Conservation (phyloP, 495 filamentous ascomycete species). For the Neurospora pannonica region DNA sequence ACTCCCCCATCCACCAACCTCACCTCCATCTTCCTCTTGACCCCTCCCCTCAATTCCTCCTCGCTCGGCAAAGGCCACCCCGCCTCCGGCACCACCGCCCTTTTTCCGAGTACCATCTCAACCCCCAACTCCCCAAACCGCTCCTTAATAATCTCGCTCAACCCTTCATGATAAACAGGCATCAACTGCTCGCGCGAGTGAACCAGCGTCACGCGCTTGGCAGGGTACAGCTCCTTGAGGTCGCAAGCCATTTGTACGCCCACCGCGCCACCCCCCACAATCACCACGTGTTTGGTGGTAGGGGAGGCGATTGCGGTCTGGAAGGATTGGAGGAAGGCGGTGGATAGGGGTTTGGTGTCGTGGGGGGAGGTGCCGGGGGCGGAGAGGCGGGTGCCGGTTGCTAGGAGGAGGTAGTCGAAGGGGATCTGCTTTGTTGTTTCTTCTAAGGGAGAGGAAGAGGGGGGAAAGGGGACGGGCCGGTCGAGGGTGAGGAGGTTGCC, state of each 20-base stretch:
- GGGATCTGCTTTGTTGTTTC: slow-evolving; percentile 18
- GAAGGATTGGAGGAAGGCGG: slow-evolving; percentile 30
- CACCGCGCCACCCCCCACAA: slow-evolving; percentile 53
- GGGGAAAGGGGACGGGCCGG: slow-evolving; percentile 9
- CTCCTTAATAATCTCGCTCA: slow-evolving; percentile 38
- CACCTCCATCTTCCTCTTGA: slow-evolving; percentile 1
- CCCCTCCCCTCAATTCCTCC: neutral
- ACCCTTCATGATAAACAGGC: slow-evolving; percentile 37
- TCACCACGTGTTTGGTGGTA: slow-evolving; percentile 27
- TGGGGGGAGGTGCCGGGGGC: slow-evolving; percentile 37
- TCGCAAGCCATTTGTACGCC: slow-evolving; percentile 53
- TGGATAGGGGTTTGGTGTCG: slow-evolving; percentile 31
- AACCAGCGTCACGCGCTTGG: slow-evolving; percentile 45
- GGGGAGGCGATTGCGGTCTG: slow-evolving; percentile 23
- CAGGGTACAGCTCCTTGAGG: slow-evolving; percentile 45
- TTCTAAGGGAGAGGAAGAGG: neutral
- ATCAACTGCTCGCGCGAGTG: slow-evolving; percentile 46
- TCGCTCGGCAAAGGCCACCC: slow-evolving; percentile 17
- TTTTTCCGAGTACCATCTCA: slow-evolving; percentile 1
- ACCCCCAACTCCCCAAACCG: slow-evolving; percentile 32
- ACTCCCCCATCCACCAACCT: slow-evolving; percentile 5
- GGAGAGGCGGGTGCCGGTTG: slow-evolving; percentile 38
- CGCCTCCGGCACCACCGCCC: slow-evolving; percentile 8
- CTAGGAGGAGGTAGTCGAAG: slow-evolving; percentile 39
- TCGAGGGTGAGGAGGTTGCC: slow-evolving; percentile 31